Evolutionary conservation across 176 grass and related monocot species (phyloP), one percentile per base, ranked within the genome.

Genomic region (Zizania latifolia): DNA sequence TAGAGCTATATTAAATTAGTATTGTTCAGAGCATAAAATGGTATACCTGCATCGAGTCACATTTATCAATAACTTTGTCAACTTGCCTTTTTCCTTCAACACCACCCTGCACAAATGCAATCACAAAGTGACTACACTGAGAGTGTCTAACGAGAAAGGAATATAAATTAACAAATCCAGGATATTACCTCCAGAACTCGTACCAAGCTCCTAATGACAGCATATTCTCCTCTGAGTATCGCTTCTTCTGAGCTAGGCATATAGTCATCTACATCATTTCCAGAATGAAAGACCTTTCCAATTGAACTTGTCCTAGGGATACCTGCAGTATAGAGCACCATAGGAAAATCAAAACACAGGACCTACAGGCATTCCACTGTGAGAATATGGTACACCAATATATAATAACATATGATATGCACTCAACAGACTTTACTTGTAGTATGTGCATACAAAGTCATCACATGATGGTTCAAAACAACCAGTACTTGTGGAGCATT

Each of bases 61-160:
- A 99, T 89, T 90, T 92, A 39, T 99, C 89, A 58, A 99, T 94
- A 87, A 99, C 91, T 92, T 92, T 92, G 81, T 99, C 91, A 55
- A 99, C 89, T 86, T 99, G 95, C 71, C 92, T 99, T 83, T 99
- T 99, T 30, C 91, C 87, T 78, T 99, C 95, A 65, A 89, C 81
- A 56, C 95, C 95, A 79, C 91, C 95, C 95, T 99, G 84, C 50
- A 82, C 83, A 71, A 80, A 76, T 31, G 8, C 34, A 70, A 66
- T 28, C 41, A 44, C 41, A 71, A 65, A 80, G 45, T 83, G 37
- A 31, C 27, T n/a, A 78, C 10, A 44, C 23, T 59, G 3, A n/a
- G n/a, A 53, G 37, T 67, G 53, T 74, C 15, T 72, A 67, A 9
- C 22, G 29, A 28, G 69, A 77, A 78, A 50, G 26, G 32, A 8